Conservation (phyloP, 768 basidiomycete genomes). For the Agrocybe praecox region DNA sequence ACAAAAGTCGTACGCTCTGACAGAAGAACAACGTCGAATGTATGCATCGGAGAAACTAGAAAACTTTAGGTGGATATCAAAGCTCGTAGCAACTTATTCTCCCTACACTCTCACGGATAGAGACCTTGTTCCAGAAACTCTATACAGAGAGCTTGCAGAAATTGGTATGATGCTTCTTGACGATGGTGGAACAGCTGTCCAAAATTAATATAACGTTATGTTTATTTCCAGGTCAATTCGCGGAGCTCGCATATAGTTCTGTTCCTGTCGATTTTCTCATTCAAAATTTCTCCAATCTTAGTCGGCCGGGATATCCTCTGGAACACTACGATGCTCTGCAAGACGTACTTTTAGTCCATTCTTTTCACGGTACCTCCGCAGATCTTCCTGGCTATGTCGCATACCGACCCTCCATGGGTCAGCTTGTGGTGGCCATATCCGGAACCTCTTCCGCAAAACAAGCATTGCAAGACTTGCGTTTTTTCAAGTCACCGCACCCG, state of each 20-base stretch:
- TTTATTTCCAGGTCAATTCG: conserved; percentile 48
- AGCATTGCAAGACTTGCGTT: conserved; percentile 48
- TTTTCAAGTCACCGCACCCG: conserved; percentile 39
- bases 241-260: conserved; percentile 50
- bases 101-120: conserved; percentile 38
- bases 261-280: conserved; percentile 46
- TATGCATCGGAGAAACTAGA: conserved; percentile 53
- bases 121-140: conserved; percentile 39
- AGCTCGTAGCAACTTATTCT: conserved; percentile 49
- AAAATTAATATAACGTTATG: background rate
- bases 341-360: conserved; percentile 34
- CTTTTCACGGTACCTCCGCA: conserved; percentile 44
- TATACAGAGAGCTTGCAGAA: conserved; percentile 44
- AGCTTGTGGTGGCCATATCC: conserved; percentile 54
- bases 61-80: conserved; percentile 60
- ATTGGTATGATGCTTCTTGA: conserved; percentile 32
- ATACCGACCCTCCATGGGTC: conserved; percentile 43
- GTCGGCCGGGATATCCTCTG: conserved; percentile 48
- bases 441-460: conserved; percentile 48
- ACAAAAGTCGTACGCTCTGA: conserved; percentile 22
- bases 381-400: conserved; percentile 48
- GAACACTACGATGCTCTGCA: conserved; percentile 46
- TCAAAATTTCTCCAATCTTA: conserved; percentile 37
- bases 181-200: background rate
- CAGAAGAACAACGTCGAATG: conserved; percentile 46